Conservation (phyloP, 1,139 yeast genomes). For the Insectozyma bohioensis region DNA sequence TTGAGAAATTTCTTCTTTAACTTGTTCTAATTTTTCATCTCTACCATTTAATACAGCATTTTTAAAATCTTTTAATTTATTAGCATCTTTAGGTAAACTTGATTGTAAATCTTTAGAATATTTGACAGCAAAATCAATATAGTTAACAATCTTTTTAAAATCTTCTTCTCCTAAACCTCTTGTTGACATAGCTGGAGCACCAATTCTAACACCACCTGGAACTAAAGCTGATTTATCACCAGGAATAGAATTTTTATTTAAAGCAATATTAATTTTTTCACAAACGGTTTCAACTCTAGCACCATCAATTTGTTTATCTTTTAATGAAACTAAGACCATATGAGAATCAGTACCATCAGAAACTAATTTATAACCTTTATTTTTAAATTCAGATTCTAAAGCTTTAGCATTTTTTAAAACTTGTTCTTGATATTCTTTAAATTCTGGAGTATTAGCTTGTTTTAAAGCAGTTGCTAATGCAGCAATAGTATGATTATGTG, state of each 20-base stretch:
- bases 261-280: conserved; percentile 93
- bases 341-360: conserved; percentile 97
- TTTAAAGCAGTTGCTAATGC: conserved; percentile 96
- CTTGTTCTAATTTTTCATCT: conserved; percentile 57
- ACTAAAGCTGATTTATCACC: conserved; percentile 97
- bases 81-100: conserved; percentile 78
- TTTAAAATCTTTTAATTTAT: conserved; percentile 93
- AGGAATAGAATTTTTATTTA: conserved; percentile 96
- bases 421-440: conserved; percentile 83
- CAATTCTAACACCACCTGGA: conserved; percentile 97
- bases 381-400: conserved; percentile 70
- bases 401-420: conserved; percentile 89
- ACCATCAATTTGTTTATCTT: conserved; percentile 91
- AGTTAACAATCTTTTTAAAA: conserved; percentile 76
- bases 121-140: conserved; percentile 80
- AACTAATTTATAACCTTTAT: conserved; percentile 77
- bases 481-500: conserved; percentile 97
- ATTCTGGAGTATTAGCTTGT: conserved; percentile 91
- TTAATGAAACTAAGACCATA: conserved; percentile 86
- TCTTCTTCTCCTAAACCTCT: conserved; percentile 92
- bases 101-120: conserved; percentile 77
- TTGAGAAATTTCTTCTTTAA: conserved; percentile 76
- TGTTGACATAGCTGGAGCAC: conserved; percentile 99
- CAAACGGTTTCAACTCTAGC: conserved; percentile 96
- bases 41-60: conserved; percentile 70